Base-by-base conservation (phyloP, 768 basidiomycete genomes). In the Sutorius australiensis region DNA sequence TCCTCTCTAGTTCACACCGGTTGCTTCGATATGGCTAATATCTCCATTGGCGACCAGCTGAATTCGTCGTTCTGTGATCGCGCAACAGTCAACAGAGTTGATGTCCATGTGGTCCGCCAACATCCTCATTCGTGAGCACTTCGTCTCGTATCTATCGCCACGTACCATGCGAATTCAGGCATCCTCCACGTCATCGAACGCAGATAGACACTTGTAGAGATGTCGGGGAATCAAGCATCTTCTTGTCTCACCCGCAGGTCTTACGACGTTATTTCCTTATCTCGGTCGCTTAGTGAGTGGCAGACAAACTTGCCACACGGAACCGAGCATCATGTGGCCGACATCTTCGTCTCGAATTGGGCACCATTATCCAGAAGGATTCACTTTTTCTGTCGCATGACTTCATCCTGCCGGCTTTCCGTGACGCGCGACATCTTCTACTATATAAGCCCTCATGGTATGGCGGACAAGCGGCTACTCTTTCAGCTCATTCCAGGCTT, bases 381-480 rank as follows among this genome's bases (percentile, higher is more conserved):
- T 19, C 24, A 2, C 24, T 4, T 24, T 24, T 24, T 24, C 30
- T 11, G 27, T 14, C 3, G 10, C 10, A 13, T 12, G 3, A 14
- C 16, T n/a, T 3, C 41, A n/a, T n/a, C 28, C 16, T 30, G n/a
- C 12, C n/a, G 9, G 42, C n/a, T 17, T 43, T 43, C 8, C 24
- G 12, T 32, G 43, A 40, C 38, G 9, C 40, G 19, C 27, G 13
- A 13, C 37, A 6, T 24, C 17, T 32, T 42, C 27, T 31, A 11
- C 36, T 53, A 63, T 64, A 68, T 58, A 67, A 55, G 58, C 36
- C 14, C 27, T 27, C 51, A 27, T 44, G 17, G 21, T 28, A 28
- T 50, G 42, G 31, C 2, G 27, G 19, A 13, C 7, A 42, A 14
- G 17, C 14, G 44, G 44, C 40, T 31, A 41, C 45, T 36, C 43